These are phyloP conservation scores for Hibiscus syriacus DNA, from an alignment of 345 rosid genomes.

Conservation along the genomic window DNA sequence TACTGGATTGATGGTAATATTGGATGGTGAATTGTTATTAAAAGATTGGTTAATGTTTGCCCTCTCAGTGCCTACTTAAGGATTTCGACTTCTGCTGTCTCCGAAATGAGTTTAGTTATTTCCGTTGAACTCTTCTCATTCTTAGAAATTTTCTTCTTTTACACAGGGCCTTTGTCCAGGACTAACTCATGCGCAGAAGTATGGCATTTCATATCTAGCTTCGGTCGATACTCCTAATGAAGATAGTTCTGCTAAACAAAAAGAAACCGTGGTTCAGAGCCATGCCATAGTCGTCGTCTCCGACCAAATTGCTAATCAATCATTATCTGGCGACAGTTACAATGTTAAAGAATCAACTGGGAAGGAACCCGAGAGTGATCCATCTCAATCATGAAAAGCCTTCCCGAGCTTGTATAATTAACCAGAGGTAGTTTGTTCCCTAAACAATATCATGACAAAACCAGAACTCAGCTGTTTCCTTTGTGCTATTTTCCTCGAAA, in stretches of 20 bases:
- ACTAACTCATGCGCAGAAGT: too few species aligned
- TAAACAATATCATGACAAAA: too few species aligned
- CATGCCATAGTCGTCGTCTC: constrained; percentile 28
- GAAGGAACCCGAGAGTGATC: too few species aligned
- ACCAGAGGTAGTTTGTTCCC: too few species aligned
- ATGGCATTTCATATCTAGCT: too few species aligned
- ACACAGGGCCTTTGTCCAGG: constrained; percentile 76
- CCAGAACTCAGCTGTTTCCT: too few species aligned
- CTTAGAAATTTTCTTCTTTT: constrained; percentile 5
- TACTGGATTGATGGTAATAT: not conserved
- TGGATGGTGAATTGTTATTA: not conserved
- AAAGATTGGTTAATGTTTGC: not conserved
- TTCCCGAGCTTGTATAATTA: too few species aligned
- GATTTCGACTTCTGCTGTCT: not conserved
- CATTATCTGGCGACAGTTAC: constrained; percentile 6
- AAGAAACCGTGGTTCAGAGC: constrained; percentile 20
- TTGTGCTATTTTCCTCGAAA: too few species aligned
- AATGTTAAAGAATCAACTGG: too few species aligned
- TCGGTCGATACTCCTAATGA: constrained; percentile 19
- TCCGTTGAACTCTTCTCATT: too few species aligned
- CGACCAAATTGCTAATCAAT: constrained; percentile 18
- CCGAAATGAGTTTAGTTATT: too few species aligned
- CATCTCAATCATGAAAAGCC: too few species aligned
- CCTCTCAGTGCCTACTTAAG: not conserved
- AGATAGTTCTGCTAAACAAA: constrained; percentile 19